Evolutionary conservation across 805 yeast genomes (phyloP).

Genomic region (Myxozyma mucilagina): DNA sequence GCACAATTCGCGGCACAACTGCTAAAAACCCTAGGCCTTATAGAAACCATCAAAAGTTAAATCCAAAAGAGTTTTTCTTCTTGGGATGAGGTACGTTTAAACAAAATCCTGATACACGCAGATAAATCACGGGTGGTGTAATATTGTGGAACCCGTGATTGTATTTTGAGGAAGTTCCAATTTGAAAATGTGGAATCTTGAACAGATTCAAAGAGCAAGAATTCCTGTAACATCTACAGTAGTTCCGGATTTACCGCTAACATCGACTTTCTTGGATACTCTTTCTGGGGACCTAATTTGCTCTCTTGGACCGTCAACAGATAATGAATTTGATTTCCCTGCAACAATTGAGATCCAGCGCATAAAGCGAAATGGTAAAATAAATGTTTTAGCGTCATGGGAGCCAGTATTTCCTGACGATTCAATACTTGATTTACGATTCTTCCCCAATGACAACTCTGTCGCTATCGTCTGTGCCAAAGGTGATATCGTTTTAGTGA

Average conservation of each 20-base stretch:
- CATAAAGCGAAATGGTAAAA: conserved; percentile 44
- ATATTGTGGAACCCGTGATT: too few relatives aligned
- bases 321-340: neutral
- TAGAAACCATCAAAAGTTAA: too few relatives aligned
- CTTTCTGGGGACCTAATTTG: conserved; percentile 71
- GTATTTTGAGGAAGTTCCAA: neutral
- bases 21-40: too few relatives aligned
- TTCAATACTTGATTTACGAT: conserved; percentile 16
- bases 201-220: conserved; percentile 25
- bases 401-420: neutral
- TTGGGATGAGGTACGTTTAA: too few relatives aligned
- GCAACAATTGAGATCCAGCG: conserved; percentile 11
- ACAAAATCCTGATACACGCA: too few relatives aligned
- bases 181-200: conserved; percentile 22
- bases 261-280: conserved; percentile 63
- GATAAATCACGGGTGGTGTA: too few relatives aligned
- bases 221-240: conserved; percentile 54
- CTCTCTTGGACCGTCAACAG: conserved; percentile 47
- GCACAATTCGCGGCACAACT: too few relatives aligned
- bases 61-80: too few relatives aligned
- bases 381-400: conserved; percentile 54
- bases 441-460: conserved; percentile 17
- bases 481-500: conserved; percentile 64
- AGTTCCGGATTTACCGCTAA: conserved; percentile 63
- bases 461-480: conserved; percentile 55